Evolutionary conservation across 352 stramenopile genomes (phyloP).

Genomic region (Phytophthora megakarya): DNA sequence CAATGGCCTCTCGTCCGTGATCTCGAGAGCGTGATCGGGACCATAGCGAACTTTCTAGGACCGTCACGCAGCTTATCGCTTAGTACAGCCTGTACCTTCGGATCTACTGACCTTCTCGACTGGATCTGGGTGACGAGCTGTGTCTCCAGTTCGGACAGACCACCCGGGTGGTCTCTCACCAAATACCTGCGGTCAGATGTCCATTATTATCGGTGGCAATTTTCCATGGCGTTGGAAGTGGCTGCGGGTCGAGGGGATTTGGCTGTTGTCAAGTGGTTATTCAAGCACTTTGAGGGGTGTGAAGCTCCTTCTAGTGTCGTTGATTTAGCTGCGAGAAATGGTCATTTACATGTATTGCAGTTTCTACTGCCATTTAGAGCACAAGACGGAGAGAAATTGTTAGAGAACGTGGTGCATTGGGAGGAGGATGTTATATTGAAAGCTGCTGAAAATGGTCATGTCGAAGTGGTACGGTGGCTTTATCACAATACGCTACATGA

Average conservation of each 20-base stretch:
- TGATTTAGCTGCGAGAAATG: not conserved
- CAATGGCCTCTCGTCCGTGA: not conserved
- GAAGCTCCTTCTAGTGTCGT: not conserved
- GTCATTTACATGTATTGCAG: not conserved
- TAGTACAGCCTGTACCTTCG: not conserved
- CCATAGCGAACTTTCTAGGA: constrained; percentile 2
- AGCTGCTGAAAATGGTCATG: not conserved
- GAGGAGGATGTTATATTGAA: not conserved
- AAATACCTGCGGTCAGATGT: not conserved
- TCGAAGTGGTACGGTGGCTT: not conserved
- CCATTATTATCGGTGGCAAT: constrained; percentile 10
- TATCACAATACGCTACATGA: not conserved
- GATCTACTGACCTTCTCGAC: not conserved
- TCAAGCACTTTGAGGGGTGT: not conserved
- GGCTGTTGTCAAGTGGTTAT: constrained; percentile 6
- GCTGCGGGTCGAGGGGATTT: constrained; percentile 5
- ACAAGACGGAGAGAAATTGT: not conserved
- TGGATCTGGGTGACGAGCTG: constrained; percentile 7
- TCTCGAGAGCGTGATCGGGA: not conserved
- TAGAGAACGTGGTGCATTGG: not conserved
- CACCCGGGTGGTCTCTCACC: not conserved
- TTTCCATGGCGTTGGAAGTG: not conserved
- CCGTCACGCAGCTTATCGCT: not conserved
- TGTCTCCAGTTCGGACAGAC: not conserved
- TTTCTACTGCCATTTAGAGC: not conserved